Percentiles rank a stretch among this genome's conserved stretches.
Conservation (phyloP, 805 yeast species). For the Sungouiella blattae region DNA sequence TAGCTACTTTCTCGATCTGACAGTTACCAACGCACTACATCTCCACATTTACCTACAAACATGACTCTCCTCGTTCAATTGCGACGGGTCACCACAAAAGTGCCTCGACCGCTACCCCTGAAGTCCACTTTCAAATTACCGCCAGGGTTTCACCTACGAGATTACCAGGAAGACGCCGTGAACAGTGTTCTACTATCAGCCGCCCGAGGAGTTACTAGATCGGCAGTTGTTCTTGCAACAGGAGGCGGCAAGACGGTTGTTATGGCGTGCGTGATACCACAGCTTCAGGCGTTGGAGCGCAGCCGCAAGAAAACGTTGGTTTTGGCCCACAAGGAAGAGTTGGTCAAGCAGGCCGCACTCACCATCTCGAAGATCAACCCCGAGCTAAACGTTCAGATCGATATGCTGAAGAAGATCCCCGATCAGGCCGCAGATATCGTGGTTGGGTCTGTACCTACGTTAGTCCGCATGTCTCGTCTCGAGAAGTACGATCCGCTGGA, state of each 20-base stretch:
- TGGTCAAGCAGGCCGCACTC: conserved; percentile 64
- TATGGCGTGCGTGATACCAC: conserved; percentile 55
- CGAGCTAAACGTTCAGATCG: conserved; percentile 52
- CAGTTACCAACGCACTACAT: too few species aligned
- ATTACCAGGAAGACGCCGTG: conserved; percentile 73
- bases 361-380: conserved; percentile 51
- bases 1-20: too few species aligned
- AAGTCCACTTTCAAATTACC: background rate
- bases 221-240: conserved; percentile 85
- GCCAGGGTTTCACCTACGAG: conserved; percentile 20
- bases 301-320: conserved; percentile 47
- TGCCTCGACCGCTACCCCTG: too few species aligned
- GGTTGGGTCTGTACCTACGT: conserved; percentile 73
- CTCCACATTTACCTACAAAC: too few species aligned
- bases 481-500: conserved; percentile 50
- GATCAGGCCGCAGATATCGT: conserved; percentile 54
- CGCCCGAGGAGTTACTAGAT: conserved; percentile 43
- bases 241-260: conserved; percentile 94
- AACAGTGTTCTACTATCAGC: conserved; percentile 49
- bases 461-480: conserved; percentile 46
- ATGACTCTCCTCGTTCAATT: too few species aligned
- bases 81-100: too few species aligned
- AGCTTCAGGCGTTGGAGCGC: conserved; percentile 20
- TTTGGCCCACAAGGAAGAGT: conserved; percentile 77
- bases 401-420: conserved; percentile 58